phyloP scores from a whole-genome alignment of 805 yeast genomes.

The Zygoascus bituminiphila region DNA sequence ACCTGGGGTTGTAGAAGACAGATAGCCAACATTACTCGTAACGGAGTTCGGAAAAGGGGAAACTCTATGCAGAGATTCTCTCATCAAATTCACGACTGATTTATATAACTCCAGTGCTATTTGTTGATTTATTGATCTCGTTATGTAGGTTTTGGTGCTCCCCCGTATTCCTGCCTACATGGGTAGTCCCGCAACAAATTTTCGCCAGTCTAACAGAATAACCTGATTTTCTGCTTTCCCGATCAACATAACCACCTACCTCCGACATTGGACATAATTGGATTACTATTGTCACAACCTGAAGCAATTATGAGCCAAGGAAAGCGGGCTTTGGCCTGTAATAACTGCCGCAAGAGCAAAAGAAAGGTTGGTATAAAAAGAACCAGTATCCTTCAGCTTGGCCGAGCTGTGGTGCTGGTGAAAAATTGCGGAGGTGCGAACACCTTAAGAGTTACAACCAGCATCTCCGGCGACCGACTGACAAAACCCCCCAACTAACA shows the following conservation, averaged over 20 bases:
- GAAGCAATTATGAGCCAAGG: background rate
- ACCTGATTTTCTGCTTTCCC: background rate
- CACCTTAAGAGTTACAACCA: background rate
- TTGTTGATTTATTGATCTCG: background rate
- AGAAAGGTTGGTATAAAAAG: constrained; percentile 3
- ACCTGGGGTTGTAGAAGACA: too few species aligned
- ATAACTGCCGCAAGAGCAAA: constrained; percentile 4
- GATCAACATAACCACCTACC: background rate
- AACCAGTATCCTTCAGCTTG: too few species aligned
- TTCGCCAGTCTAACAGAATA: background rate
- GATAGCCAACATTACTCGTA: too few species aligned
- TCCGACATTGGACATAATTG: background rate
- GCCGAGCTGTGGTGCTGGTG: background rate
- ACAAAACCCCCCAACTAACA: background rate
- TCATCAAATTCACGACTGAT: too few species aligned
- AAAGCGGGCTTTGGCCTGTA: constrained; percentile 5
- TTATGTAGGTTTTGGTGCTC: too few species aligned
- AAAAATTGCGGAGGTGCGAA: background rate
- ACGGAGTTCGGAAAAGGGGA: too few species aligned
- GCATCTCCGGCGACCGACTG: background rate
- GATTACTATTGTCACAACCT: background rate
- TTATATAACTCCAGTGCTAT: background rate
- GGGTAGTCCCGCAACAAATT: background rate
- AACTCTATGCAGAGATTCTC: too few species aligned
- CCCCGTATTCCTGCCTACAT: background rate